These are phyloP conservation scores for Globisporangium apiculatum DNA, from an alignment of 352 stramenopile species.

Conservation along the genomic window DNA sequence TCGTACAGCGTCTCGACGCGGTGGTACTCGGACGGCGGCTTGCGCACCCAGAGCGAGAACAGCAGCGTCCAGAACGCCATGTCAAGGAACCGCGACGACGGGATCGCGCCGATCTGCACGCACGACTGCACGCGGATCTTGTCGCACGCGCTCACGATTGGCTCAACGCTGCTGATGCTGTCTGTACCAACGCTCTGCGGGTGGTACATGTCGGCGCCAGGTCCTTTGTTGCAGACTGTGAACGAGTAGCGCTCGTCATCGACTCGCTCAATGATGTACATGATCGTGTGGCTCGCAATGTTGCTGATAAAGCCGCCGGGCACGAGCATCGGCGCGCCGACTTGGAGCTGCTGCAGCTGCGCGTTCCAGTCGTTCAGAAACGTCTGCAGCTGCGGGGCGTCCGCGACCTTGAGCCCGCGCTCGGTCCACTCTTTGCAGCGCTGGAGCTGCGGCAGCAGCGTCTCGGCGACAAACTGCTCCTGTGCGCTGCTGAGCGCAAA, in stretches of 20 bases:
- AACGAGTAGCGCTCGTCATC: slow-evolving; percentile 57
- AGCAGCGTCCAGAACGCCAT: slow-evolving; percentile 82
- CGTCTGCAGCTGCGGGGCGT: slow-evolving; percentile 52
- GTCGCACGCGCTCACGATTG: slow-evolving; percentile 16
- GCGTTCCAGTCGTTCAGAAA: slow-evolving; percentile 69
- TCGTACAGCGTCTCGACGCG: slow-evolving; percentile 86
- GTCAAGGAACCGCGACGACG: slow-evolving; percentile 57
- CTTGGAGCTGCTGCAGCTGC: slow-evolving; percentile 34
- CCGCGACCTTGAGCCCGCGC: slow-evolving; percentile 47
- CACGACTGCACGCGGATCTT: slow-evolving; percentile 81
- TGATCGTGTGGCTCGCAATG: slow-evolving; percentile 58
- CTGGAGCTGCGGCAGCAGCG: slow-evolving; percentile 44
- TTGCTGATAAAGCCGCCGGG: slow-evolving; percentile 79
- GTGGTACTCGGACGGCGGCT: slow-evolving; percentile 82
- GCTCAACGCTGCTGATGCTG: not conserved
- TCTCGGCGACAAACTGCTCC: slow-evolving; percentile 37
- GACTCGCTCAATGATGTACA: slow-evolving; percentile 81
- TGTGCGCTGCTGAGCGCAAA: slow-evolving; percentile 50
- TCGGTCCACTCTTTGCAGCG: slow-evolving; percentile 47
- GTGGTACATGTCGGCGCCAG: slow-evolving; percentile 82
- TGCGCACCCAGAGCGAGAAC: slow-evolving; percentile 82
- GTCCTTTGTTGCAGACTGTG: slow-evolving; percentile 86
- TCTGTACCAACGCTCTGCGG: slow-evolving; percentile 16
- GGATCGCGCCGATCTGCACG: slow-evolving; percentile 60
- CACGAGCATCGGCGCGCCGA: slow-evolving; percentile 44